phyloP scores from a whole-genome alignment of 352 stramenopile genomes.

The Pythium plurisporium region DNA sequence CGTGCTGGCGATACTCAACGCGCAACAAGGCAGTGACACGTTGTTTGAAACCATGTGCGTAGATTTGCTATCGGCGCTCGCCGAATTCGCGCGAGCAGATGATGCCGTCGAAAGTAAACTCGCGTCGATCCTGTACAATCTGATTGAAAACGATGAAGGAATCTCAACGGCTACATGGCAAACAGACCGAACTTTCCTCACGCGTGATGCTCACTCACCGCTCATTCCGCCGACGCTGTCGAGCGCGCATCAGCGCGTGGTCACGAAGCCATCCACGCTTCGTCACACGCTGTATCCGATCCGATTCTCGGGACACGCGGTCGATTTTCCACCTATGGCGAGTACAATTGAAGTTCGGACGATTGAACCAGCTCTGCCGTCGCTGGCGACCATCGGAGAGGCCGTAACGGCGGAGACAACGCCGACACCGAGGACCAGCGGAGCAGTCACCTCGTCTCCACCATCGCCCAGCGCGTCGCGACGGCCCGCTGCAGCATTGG shows the following conservation, averaged over 20 bases:
- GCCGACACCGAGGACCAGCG: background rate
- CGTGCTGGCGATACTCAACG: slow-evolving; percentile 49
- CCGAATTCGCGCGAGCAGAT: slow-evolving; percentile 48
- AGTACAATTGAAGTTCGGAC: slow-evolving; percentile 55
- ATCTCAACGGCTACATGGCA: slow-evolving; percentile 31
- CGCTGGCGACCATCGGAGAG: slow-evolving; percentile 21
- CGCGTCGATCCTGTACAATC: slow-evolving; percentile 48
- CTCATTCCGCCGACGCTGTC: slow-evolving; percentile 34
- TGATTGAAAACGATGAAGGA: slow-evolving; percentile 56
- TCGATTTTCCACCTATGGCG: slow-evolving; percentile 47
- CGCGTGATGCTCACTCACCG: slow-evolving; percentile 17
- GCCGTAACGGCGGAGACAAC: background rate
- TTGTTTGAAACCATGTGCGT: slow-evolving; percentile 61
- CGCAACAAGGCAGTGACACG: slow-evolving; percentile 13
- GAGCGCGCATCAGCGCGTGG: slow-evolving; percentile 22
- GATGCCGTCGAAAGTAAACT: slow-evolving; percentile 51
- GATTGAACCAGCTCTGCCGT: slow-evolving; percentile 48
- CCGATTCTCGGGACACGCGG: slow-evolving; percentile 37
- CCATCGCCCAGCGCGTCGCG: no score
- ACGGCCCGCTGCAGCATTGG: background rate
- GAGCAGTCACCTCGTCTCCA: no score
- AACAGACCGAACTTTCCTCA: slow-evolving; percentile 52
- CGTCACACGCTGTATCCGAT: slow-evolving; percentile 33
- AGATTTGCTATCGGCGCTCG: slow-evolving; percentile 56
- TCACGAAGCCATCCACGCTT: slow-evolving; percentile 21